Conservation (phyloP, 495 filamentous ascomycete genomes). For the Hyaloscypha bicolor region DNA sequence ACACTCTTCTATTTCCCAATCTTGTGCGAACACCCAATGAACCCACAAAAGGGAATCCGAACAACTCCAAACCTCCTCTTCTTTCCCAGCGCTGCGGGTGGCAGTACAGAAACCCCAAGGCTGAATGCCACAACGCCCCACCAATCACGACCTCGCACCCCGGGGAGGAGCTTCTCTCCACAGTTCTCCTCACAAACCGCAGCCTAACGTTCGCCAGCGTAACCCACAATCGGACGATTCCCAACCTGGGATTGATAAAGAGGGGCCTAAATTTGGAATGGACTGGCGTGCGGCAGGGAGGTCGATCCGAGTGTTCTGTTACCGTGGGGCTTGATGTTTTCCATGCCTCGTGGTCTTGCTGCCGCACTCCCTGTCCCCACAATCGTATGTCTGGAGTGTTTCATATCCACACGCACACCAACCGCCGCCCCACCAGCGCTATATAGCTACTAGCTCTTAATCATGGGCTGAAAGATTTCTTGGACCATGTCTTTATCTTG, state of each 20-base stretch:
- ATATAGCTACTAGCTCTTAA: slow-evolving; percentile 11
- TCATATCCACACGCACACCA: too few relatives aligned
- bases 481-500: not conserved
- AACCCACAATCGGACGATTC: not conserved
- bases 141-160: not conserved
- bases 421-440: slow-evolving; percentile 5
- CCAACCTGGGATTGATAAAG: not conserved
- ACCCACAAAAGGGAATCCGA: not conserved
- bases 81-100: not conserved
- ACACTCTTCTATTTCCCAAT: not conserved
- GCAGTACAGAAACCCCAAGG: not conserved
- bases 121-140: not conserved
- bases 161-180: not conserved
- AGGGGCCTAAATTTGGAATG: not conserved
- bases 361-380: not conserved
- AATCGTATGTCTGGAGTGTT: not conserved
- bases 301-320: not conserved
- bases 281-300: not conserved
- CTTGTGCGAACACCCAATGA: not conserved
- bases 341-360: not conserved
- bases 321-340: slow-evolving; percentile 4
- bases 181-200: not conserved
- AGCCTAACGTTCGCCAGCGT: not conserved
- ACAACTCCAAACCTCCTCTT: not conserved
- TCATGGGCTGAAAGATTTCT: not conserved